Base-by-base conservation (phyloP, 306 rosid species). In the Cicer cuneatum region DNA sequence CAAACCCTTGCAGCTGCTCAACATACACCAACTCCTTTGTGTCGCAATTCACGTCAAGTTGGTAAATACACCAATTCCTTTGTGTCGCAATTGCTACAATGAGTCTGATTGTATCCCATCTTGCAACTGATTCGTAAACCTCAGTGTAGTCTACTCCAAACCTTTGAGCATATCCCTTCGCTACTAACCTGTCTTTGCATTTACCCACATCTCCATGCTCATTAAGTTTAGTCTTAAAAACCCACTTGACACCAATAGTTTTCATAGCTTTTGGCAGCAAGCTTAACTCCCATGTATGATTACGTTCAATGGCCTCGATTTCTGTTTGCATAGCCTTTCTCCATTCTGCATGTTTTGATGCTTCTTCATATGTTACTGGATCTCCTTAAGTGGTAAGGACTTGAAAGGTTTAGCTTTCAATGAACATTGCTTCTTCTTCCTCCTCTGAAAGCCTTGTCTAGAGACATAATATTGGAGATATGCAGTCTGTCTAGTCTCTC, bases 171-270 rank as follows among this genome's bases (percentile, higher is more conserved):
- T 19, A 56, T 11, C 62, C 43, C 3, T 67, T 46, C 7, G 72
- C 13, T 5, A 67, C 43, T 8, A 67, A 12, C 24, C 13, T 1
- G 0, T 21, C 42, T 11, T 46, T 67, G 24, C 1, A 46, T 13
- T 67, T 67, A 18, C 46, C 72, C 1, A 67, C 42, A 9, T 43
- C 52, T 7, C 56, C 71, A 2, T 66, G 40, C 29, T 66, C 56
- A 41, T 64, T 64, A 7, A 64, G 24, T 19, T 65, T 65, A 5
- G 71, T 65, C 19, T 65, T 65, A 5, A 11, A 67, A 12, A 67
- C 9, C 58, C 72, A 67, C 10, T 67, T 67, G 8, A 67, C 72
- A 6, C 72, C 19, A 24, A 46, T 67, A 7, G 8, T 21, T 37
- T 67, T 67, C 3, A 39, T 40, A 21, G 35, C 39, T 33, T 16